These are phyloP conservation scores for Trametes elegans DNA, from an alignment of 768 basidiomycete genomes.

Conservation along the genomic window DNA sequence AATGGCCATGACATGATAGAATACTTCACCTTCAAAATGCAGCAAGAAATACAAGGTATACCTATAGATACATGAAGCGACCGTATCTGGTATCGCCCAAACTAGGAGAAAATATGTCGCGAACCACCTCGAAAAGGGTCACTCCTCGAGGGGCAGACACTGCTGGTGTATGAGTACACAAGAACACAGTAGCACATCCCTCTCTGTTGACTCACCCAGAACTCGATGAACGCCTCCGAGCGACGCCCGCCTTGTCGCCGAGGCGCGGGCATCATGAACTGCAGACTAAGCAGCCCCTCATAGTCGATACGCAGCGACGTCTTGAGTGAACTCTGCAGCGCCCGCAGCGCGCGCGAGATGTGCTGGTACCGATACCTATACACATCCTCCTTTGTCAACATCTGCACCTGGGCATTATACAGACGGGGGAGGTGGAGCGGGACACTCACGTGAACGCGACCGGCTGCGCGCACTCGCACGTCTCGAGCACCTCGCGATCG, in stretches of 20 bases:
- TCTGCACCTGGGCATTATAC: not conserved
- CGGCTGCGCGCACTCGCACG: slow-evolving; percentile 72
- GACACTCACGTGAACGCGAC: slow-evolving; percentile 67
- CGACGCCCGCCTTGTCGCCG: slow-evolving; percentile 33
- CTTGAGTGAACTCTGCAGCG: slow-evolving; percentile 81
- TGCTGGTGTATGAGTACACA: not conserved
- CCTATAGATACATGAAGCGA: slow-evolving; percentile 13
- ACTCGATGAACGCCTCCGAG: slow-evolving; percentile 79
- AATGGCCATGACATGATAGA: too few relatives aligned
- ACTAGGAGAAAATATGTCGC: too few relatives aligned
- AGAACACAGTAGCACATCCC: too few relatives aligned
- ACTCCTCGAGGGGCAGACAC: slow-evolving; percentile 30
- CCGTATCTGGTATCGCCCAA: too few relatives aligned
- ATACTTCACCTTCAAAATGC: slow-evolving; percentile 50
- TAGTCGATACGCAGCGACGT: slow-evolving; percentile 86
- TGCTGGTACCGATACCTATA: slow-evolving; percentile 81
- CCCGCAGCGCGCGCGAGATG: slow-evolving; percentile 66
- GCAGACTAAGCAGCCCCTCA: slow-evolving; percentile 80
- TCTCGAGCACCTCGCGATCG: slow-evolving; percentile 86
- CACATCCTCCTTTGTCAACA: not conserved
- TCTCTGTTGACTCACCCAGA: slow-evolving; percentile 81
- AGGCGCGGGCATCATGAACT: slow-evolving; percentile 77
- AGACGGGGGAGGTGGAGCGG: not conserved
- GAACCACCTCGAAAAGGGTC: too few relatives aligned
- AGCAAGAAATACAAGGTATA: slow-evolving; percentile 7